phyloP scores from a whole-genome alignment of 2,329 filamentous ascomycete species.

The Aspergillus flavus region DNA sequence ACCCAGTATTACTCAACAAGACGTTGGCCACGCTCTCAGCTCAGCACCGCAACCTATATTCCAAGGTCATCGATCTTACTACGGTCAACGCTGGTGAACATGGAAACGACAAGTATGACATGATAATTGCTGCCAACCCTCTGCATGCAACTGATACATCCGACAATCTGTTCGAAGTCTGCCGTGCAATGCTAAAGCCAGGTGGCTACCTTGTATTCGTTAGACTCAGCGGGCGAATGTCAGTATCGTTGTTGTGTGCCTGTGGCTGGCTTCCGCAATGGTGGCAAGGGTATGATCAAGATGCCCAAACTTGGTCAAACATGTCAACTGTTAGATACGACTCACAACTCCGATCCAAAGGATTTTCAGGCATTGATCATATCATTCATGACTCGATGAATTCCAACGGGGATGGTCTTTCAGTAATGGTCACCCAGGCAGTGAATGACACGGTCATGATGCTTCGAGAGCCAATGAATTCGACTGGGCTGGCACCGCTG shows the following conservation, averaged over 20 bases:
- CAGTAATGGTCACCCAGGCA: neutral
- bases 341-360: neutral
- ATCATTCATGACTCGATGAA: neutral
- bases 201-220: neutral
- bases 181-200: neutral
- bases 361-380: neutral
- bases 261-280: neutral
- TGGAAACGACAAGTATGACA: neutral
- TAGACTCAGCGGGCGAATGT: neutral
- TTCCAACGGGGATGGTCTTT: neutral
- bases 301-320: neutral
- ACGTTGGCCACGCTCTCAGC: neutral
- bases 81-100: neutral
- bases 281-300: slow-evolving; percentile 1
- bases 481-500: neutral
- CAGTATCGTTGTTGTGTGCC: neutral
- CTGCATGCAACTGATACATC: neutral
- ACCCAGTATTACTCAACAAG: neutral
- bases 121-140: neutral
- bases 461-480: slow-evolving; percentile 2
- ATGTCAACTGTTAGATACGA: neutral
- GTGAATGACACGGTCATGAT: neutral
- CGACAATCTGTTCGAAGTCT: neutral
- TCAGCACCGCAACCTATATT: neutral
- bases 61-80: neutral